Evolutionary conservation across 2,329 filamentous ascomycete genomes (phyloP).

Genomic region (Macrophomina pseudophaseolina): DNA sequence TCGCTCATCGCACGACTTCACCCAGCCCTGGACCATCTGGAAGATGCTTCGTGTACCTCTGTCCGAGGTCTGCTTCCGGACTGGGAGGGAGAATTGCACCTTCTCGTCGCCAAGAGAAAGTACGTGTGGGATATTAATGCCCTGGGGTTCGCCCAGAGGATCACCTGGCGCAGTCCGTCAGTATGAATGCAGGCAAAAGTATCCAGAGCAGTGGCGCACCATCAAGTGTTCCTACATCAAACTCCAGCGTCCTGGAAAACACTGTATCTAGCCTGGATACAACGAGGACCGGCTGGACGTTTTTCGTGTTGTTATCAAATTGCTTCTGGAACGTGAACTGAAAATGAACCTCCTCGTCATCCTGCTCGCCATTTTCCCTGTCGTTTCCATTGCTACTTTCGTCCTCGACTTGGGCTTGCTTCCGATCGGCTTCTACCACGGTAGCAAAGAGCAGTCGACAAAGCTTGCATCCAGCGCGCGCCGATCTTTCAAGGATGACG

Average conservation of each 20-base stretch:
- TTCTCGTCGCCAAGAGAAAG: slow-evolving; percentile 4
- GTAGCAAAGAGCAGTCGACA: slow-evolving; percentile 12
- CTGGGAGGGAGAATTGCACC: background rate
- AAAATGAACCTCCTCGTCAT: slow-evolving; percentile 10
- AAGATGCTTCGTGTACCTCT: slow-evolving; percentile 16
- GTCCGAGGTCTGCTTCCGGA: slow-evolving; percentile 4
- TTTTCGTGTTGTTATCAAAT: background rate
- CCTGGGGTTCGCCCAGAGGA: background rate
- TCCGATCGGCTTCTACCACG: slow-evolving; percentile 9
- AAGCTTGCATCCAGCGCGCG: slow-evolving; percentile 20
- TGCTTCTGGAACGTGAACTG: slow-evolving; percentile 3
- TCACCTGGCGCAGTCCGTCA: slow-evolving; percentile 11
- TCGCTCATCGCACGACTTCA: slow-evolving; percentile 9
- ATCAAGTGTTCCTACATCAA: slow-evolving; percentile 7
- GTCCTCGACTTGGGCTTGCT: slow-evolving; percentile 6
- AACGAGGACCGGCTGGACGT: background rate
- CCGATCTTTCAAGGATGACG: slow-evolving; percentile 10
- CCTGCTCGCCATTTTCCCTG: background rate
- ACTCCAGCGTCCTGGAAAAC: slow-evolving; percentile 19
- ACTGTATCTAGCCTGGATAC: slow-evolving; percentile 7
- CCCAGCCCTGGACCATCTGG: slow-evolving; percentile 5
- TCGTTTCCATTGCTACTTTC: background rate
- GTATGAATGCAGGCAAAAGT: background rate
- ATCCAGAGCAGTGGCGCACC: slow-evolving; percentile 5
- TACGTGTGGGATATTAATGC: background rate